A percentile compares a stretch with the other conserved stretches of the same genome.
Conservation (phyloP, 2,329 filamentous ascomycete genomes). For the Ustilaginoidea virens region DNA sequence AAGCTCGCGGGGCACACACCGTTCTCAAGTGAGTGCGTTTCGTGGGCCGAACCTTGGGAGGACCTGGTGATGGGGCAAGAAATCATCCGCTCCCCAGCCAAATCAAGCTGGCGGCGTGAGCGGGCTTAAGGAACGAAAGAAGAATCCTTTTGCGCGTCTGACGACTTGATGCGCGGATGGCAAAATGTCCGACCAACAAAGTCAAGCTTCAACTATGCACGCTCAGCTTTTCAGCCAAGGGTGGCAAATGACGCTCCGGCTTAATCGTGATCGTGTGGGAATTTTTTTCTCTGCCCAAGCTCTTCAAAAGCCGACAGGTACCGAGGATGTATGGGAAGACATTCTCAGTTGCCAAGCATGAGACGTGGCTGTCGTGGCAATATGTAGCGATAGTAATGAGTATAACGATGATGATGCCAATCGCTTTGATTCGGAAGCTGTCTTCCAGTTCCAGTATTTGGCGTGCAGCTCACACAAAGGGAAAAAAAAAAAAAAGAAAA, state of each 20-base stretch:
- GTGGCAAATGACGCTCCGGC: slow-evolving; percentile 92
- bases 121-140: too few species aligned
- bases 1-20: slow-evolving; percentile 81
- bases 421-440: too few species aligned
- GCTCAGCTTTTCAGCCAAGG: slow-evolving; percentile 58
- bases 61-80: too few species aligned
- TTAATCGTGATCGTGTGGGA: slow-evolving; percentile 76
- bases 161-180: too few species aligned
- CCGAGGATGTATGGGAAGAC: slow-evolving; percentile 60
- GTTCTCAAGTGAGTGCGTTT: slow-evolving; percentile 63
- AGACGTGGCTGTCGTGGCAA: slow-evolving; percentile 40
- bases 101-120: too few species aligned
- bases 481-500: too few species aligned
- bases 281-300: slow-evolving; percentile 56
- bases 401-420: slow-evolving; percentile 5
- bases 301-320: slow-evolving; percentile 47
- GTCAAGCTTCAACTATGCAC: slow-evolving; percentile 92
- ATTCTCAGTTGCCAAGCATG: slow-evolving; percentile 46
- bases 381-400: slow-evolving; percentile 3
- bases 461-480: too few species aligned
- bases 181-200: slow-evolving; percentile 75
- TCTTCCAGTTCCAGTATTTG: too few species aligned
- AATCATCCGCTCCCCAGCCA: too few species aligned
- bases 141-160: too few species aligned
- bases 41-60: too few species aligned